Percentiles rank a stretch among this genome's conserved stretches.
These are phyloP conservation scores for Colletotrichum viniferum DNA, from an alignment of 2,329 filamentous ascomycete genomes.

Conservation along the genomic window DNA sequence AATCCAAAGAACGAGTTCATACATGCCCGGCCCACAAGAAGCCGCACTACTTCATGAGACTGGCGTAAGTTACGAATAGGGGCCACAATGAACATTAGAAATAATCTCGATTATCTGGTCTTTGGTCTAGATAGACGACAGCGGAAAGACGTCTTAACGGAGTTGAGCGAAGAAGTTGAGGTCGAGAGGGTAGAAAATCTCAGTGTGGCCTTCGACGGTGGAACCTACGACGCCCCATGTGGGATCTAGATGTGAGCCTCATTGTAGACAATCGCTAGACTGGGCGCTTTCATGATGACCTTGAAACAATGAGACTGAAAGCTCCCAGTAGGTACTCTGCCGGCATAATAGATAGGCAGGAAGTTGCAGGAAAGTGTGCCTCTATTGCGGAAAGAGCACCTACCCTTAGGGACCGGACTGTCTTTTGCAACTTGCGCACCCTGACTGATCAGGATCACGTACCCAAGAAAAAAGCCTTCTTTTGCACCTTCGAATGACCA, in stretches of 20 bases:
- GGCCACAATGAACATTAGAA: not conserved
- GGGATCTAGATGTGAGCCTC: not conserved
- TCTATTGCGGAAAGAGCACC: not conserved
- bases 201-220: not conserved
- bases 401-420: not conserved
- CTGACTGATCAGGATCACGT: not conserved
- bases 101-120: not conserved
- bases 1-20: not conserved
- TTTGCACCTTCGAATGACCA: not conserved
- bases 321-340: not conserved
- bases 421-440: not conserved
- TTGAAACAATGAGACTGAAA: not conserved
- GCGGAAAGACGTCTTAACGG: not conserved
- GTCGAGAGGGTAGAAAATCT: not conserved
- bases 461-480: not conserved
- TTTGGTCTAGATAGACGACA: not conserved
- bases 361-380: not conserved
- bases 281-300: not conserved
- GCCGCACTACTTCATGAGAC: not conserved
- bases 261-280: accelerated
- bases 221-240: not conserved
- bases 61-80: not conserved
- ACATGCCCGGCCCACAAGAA: not conserved
- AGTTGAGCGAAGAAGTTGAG: not conserved
- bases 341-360: not conserved